These are phyloP conservation scores for Phalaenopsis equestris DNA, from an alignment of 106 monocot genomes.

Conservation along the genomic window DNA sequence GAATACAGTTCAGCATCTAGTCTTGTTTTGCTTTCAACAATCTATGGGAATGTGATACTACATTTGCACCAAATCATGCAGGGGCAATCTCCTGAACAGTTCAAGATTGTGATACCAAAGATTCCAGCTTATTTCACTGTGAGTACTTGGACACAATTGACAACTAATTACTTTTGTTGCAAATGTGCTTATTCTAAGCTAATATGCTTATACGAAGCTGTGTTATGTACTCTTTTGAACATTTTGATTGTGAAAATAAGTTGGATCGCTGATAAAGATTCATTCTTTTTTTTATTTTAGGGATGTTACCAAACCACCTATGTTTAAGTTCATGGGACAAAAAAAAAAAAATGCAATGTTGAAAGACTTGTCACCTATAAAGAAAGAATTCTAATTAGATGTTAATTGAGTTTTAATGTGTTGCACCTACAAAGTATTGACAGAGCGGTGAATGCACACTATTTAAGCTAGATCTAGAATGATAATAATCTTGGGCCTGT, in stretches of 20 bases:
- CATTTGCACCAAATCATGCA: conserved; percentile 25
- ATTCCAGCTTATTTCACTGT: conserved; percentile 98
- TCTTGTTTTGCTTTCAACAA: neutral
- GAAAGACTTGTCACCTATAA: too few relatives aligned
- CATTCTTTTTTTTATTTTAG: too few relatives aligned
- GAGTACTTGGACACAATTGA: conserved; percentile 8
- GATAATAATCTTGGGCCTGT: too few relatives aligned
- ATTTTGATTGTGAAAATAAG: neutral
- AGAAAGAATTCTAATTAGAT: too few relatives aligned
- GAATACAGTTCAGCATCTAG: neutral
- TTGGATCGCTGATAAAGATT: too few relatives aligned
- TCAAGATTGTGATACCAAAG: conserved; percentile 92
- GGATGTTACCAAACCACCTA: too few relatives aligned
- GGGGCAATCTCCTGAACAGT: conserved; percentile 72
- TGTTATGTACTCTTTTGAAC: neutral
- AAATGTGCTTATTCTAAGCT: neutral
- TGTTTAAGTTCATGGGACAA: too few relatives aligned
- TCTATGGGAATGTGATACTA: neutral
- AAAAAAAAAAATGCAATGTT: too few relatives aligned
- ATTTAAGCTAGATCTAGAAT: too few relatives aligned
- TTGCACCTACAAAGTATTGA: too few relatives aligned
- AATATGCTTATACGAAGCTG: neutral
- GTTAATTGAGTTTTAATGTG: too few relatives aligned
- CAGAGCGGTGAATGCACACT: too few relatives aligned
- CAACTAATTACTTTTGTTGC: neutral